Evolutionary conservation across 1,139 yeast genomes (phyloP).

Genomic region (Kurtzmaniella quercitrusa): DNA sequence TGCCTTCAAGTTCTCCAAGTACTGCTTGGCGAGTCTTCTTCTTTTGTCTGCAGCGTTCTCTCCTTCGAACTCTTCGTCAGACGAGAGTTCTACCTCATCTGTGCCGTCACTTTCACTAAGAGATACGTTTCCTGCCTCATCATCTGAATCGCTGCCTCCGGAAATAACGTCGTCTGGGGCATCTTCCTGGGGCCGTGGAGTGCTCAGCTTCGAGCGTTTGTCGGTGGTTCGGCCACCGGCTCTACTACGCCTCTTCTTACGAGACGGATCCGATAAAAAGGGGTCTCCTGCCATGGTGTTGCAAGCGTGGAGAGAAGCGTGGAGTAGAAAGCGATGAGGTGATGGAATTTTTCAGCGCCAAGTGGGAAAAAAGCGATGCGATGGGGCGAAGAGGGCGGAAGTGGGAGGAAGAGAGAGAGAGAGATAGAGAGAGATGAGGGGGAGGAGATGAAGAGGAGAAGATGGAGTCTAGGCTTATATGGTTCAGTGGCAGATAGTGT

Average conservation of each 20-base stretch:
- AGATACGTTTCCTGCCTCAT: conserved; percentile 23
- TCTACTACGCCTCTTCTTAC: conserved; percentile 42
- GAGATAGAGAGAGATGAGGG: neutral
- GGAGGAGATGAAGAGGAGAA: neutral
- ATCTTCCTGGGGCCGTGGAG: neutral
- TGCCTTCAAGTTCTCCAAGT: conserved; percentile 69
- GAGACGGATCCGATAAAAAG: conserved; percentile 57
- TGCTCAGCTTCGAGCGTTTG: conserved; percentile 9
- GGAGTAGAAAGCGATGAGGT: neutral
- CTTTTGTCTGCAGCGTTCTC: conserved; percentile 93
- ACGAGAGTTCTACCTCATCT: conserved; percentile 42
- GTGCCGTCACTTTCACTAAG: conserved; percentile 22
- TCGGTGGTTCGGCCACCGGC: conserved; percentile 8
- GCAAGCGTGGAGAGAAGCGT: conserved; percentile 2
- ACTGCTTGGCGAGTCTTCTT: conserved; percentile 89
- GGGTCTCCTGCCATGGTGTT: conserved; percentile 50
- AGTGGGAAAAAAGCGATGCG: neutral
- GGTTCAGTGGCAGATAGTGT: no score
- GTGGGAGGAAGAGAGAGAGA: neutral
- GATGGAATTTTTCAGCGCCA: conserved; percentile 2
- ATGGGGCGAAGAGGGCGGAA: neutral
- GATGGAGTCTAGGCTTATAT: neutral
- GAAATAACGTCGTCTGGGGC: conserved; percentile 37
- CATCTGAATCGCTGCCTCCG: conserved; percentile 32
- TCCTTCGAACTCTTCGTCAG: conserved; percentile 65